These are phyloP conservation scores for Microbotryomycetes sp. DNA, from an alignment of 1,284 basidiomycete species.

Conservation along the genomic window DNA sequence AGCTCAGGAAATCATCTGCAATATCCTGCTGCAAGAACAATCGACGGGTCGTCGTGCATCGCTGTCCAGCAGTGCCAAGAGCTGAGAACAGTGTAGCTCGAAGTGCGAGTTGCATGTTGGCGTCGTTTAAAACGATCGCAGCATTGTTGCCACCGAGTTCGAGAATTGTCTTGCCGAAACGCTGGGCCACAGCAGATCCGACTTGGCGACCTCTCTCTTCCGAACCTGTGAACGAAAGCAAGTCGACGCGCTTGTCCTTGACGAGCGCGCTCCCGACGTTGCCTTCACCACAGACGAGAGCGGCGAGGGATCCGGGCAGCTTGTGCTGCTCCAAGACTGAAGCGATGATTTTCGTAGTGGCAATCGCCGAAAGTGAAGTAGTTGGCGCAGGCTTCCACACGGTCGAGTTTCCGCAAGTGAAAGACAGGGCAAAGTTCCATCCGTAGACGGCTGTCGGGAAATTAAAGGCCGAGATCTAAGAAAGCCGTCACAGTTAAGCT, in stretches of 20 bases:
- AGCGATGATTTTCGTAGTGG: slow-evolving; percentile 75
- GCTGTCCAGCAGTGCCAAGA: slow-evolving; percentile 87
- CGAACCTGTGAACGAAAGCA: slow-evolving; percentile 89
- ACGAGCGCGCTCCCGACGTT: slow-evolving; percentile 73
- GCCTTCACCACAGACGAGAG: slow-evolving; percentile 73
- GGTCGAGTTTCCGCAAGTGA: slow-evolving; percentile 85
- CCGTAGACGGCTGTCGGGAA: slow-evolving; percentile 24
- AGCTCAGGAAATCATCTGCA: slow-evolving; percentile 64
- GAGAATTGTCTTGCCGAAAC: slow-evolving; percentile 65
- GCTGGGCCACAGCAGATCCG: slow-evolving; percentile 66
- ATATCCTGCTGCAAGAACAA: slow-evolving; percentile 79
- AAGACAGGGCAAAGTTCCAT: slow-evolving; percentile 82
- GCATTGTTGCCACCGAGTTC: slow-evolving; percentile 97
- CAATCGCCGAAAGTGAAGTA: slow-evolving; percentile 69
- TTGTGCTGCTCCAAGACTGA: slow-evolving; percentile 71
- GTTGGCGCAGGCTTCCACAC: slow-evolving; percentile 91
- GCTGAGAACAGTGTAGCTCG: slow-evolving; percentile 88
- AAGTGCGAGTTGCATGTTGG: slow-evolving; percentile 79
- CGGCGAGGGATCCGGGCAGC: slow-evolving; percentile 71
- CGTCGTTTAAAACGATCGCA: slow-evolving; percentile 84
- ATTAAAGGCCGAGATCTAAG: slow-evolving; percentile 19
- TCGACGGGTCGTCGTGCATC: slow-evolving; percentile 87
- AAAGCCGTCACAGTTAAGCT: neutral
- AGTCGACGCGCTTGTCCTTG: slow-evolving; percentile 54
- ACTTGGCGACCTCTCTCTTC: slow-evolving; percentile 79